Base-by-base conservation (phyloP, 1,284 basidiomycete genomes). In the Tausonia pullulans region DNA sequence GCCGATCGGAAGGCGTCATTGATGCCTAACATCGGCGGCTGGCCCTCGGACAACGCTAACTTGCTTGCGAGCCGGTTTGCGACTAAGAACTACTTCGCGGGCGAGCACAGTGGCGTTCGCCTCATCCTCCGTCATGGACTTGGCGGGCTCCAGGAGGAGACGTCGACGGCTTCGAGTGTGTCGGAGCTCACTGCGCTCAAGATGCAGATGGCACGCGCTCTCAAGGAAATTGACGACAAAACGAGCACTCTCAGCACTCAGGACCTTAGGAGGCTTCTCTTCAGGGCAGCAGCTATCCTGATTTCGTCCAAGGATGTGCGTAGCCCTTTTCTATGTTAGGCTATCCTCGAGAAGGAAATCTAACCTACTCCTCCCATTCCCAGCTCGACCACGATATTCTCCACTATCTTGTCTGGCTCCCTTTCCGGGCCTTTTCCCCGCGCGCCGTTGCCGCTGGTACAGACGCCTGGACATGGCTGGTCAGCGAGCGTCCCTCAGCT, bases 381-480 rank as follows among this genome's bases (percentile, higher is more conserved):
- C 69, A 91, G 86, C 86, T 86, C 71, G 90, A 98, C 69, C 83
- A 88, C 71, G 88, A 90, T 50, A 80, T 98, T 8, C 78, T 98
- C 3, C 88, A 93, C 74, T 87, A 89, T 73, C 79, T 98, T 41
- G 93, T 98, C 7, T 82, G 83, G 41, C 77, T 98, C 14, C 96
- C 96, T 0, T 89, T 98, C 71, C 87, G 87, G 63, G 85, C 90
- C 3, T 92, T 93, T 70, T 92, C 90, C 0, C 91, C 93, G 0
- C 81, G 88, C 4, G 84, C 93, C 0, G 84, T 98, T 66, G 82
- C 87, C 8, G 84, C 88, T 1, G 94, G 91, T 0, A 87, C 93
- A 60, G 92, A 97, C 73, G 87, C 90, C 4, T 98, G 96, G 96
- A 91, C 89, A 2, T 98, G 94, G 95, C 81, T 98, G 0, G 89